Conservation (phyloP, 495 filamentous ascomycete species). For the Penicillium macrosclerotiorum region DNA sequence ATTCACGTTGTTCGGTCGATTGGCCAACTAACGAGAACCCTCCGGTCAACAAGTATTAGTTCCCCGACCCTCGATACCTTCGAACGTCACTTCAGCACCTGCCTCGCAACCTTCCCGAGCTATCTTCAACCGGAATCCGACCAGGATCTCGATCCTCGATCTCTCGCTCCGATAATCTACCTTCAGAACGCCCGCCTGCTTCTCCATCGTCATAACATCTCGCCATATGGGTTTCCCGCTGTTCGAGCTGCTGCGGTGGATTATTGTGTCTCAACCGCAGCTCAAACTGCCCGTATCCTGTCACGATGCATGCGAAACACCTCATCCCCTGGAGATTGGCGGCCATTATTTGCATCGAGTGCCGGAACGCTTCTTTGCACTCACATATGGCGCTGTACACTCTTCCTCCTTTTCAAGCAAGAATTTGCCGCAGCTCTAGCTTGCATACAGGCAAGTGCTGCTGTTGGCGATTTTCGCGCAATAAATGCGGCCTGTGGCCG, state of each 20-base stretch:
- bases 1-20: conserved; percentile 85
- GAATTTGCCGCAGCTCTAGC: conserved; percentile 68
- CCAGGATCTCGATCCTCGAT: conserved; percentile 67
- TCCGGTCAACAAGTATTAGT: conserved; percentile 67
- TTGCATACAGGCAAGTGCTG: conserved; percentile 68
- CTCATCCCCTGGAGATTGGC: conserved; percentile 42
- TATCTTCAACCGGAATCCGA: conserved; percentile 63
- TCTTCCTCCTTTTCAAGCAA: conserved; percentile 73
- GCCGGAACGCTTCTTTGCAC: conserved; percentile 69
- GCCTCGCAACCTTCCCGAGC: conserved; percentile 70
- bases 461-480: conserved; percentile 65
- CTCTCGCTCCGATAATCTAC: conserved; percentile 68
- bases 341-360: conserved; percentile 48
- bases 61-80: conserved; percentile 70
- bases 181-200: conserved; percentile 81
- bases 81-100: conserved; percentile 75
- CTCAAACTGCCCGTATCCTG: conserved; percentile 76
- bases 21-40: conserved; percentile 68
- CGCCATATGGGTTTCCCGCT: conserved; percentile 62
- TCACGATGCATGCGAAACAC: conserved; percentile 55
- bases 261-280: conserved; percentile 68
- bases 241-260: conserved; percentile 69
- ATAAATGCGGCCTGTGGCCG: conserved; percentile 79
- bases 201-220: conserved; percentile 89
- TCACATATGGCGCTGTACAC: conserved; percentile 86